phyloP scores from a whole-genome alignment of 208 protist genomes.

The Leishmania mexicana region DNA sequence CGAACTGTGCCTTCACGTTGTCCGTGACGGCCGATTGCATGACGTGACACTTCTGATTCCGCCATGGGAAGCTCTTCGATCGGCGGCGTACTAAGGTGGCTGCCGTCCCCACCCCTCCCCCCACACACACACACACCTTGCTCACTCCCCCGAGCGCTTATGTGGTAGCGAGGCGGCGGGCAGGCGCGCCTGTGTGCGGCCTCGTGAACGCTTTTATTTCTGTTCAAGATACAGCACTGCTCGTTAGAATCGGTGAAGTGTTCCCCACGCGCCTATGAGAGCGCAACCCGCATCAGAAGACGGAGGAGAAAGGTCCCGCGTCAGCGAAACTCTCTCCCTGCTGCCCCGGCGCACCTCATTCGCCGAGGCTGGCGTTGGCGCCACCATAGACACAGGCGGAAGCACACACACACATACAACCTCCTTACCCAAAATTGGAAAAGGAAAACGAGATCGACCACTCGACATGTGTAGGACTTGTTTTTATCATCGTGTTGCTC shows the following conservation, averaged over 20 bases:
- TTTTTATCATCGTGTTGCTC: neutral
- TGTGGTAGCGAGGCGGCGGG: neutral
- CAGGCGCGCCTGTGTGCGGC: neutral
- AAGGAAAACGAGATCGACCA: neutral
- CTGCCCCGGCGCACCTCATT: neutral
- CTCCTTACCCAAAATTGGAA: neutral
- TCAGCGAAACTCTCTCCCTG: neutral
- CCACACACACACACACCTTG: neutral
- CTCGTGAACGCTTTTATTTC: neutral
- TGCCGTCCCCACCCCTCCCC: too few species aligned
- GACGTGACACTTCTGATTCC: slow-evolving; percentile 29
- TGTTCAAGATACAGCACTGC: neutral
- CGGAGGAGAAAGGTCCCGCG: neutral
- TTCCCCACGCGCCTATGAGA: neutral
- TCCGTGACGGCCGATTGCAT: slow-evolving; percentile 26
- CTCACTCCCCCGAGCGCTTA: neutral
- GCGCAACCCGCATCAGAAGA: neutral
- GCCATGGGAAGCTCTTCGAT: slow-evolving; percentile 18
- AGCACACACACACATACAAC: neutral
- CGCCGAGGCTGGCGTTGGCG: neutral
- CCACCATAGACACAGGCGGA: neutral
- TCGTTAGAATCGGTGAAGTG: neutral
- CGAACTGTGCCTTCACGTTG: slow-evolving; percentile 26
- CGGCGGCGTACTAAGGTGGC: slow-evolving; percentile 2
- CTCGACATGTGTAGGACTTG: neutral